These are phyloP conservation scores for Microsporum audouinii DNA, from an alignment of 2,329 filamentous ascomycete genomes.

Conservation along the genomic window DNA sequence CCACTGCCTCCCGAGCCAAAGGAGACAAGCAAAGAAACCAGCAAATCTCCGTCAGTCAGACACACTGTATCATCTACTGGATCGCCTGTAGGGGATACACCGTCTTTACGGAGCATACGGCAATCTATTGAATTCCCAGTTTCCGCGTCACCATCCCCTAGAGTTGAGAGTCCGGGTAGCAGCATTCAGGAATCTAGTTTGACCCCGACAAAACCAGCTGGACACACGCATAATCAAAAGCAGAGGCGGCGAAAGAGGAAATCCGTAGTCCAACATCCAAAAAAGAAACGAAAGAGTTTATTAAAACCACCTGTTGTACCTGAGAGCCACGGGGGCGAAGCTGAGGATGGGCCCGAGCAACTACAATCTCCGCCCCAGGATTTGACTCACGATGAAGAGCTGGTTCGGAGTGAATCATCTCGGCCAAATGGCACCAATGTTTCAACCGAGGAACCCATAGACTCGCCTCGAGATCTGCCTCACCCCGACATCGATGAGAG, in stretches of 20 bases:
- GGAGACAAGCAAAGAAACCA: not conserved
- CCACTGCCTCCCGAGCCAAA: not conserved
- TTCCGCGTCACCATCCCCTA: not conserved
- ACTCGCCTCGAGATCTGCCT: not conserved
- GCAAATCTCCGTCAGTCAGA: not conserved
- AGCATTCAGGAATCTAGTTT: not conserved
- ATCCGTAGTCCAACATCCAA: slow-evolving; percentile 9
- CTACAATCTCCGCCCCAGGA: not conserved
- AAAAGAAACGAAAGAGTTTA: slow-evolving; percentile 9
- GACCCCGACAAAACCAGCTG: not conserved
- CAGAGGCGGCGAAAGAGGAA: slow-evolving; percentile 12
- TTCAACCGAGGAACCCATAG: not conserved
- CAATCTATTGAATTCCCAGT: not conserved
- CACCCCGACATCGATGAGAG: not conserved
- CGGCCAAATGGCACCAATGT: not conserved
- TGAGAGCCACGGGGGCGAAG: not conserved
- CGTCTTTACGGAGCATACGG: not conserved
- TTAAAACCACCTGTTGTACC: not conserved
- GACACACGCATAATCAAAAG: not conserved
- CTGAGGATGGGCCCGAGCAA: not conserved
- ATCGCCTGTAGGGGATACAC: not conserved
- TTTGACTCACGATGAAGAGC: not conserved
- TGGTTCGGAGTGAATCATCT: not conserved
- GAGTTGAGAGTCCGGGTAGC: not conserved
- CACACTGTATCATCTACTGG: not conserved